phyloP scores from a whole-genome alignment of 1,139 yeast species.

The Yamadazyma spencermartinsiae region DNA sequence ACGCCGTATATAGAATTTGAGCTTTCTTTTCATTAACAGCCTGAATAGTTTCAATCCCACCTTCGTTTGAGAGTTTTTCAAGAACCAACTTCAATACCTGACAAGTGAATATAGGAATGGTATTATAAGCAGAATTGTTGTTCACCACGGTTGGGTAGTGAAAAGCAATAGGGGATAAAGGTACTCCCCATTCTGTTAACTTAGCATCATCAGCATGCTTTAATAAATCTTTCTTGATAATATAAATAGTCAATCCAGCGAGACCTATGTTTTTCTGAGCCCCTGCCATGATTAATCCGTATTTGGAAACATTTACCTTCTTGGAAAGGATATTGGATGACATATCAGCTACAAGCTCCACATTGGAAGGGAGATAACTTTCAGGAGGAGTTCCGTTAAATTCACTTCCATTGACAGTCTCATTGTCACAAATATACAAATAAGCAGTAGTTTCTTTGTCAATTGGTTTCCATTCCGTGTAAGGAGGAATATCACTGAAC shows the following conservation, averaged over 20 bases:
- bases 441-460: slow-evolving; percentile 63
- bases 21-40: slow-evolving; percentile 63
- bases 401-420: slow-evolving; percentile 93
- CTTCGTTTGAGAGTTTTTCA: slow-evolving; percentile 57
- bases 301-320: slow-evolving; percentile 75
- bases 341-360: slow-evolving; percentile 89
- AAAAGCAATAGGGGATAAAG: slow-evolving; percentile 84
- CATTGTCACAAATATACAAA: slow-evolving; percentile 91
- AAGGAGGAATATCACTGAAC: slow-evolving; percentile 68
- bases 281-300: slow-evolving; percentile 88
- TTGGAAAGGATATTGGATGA: slow-evolving; percentile 90
- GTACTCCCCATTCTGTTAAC: slow-evolving; percentile 58
- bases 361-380: slow-evolving; percentile 60
- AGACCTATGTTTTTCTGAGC: slow-evolving; percentile 97
- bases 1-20: slow-evolving; percentile 54
- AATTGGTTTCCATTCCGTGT: slow-evolving; percentile 58
- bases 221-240: slow-evolving; percentile 76
- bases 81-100: slow-evolving; percentile 82
- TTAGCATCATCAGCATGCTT: slow-evolving; percentile 67
- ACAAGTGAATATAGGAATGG: slow-evolving; percentile 89
- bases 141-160: slow-evolving; percentile 84
- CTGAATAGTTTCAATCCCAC: slow-evolving; percentile 58
- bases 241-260: slow-evolving; percentile 91
- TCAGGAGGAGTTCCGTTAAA: slow-evolving; percentile 54
- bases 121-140: slow-evolving; percentile 91